phyloP scores from a whole-genome alignment of 345 rosid genomes.

The Pistacia integerrima region DNA sequence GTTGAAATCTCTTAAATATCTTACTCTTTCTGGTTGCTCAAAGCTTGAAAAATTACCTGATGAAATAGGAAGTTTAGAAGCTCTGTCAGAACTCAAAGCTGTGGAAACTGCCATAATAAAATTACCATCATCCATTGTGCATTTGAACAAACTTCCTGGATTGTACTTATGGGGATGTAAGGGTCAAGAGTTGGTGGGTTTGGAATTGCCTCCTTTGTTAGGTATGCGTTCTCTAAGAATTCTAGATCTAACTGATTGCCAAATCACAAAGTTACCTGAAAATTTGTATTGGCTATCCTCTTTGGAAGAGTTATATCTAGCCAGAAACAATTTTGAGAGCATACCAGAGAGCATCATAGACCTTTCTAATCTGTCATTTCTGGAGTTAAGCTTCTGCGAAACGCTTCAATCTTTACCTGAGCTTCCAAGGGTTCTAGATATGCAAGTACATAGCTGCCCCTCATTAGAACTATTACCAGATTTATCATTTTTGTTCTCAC shows the following conservation, averaged over 20 bases:
- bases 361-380: background rate
- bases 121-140: background rate
- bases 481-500: background rate
- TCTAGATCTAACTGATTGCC: background rate
- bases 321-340: background rate
- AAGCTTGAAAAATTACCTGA: too few relatives aligned
- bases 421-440: background rate
- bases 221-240: background rate
- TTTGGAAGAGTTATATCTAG: background rate
- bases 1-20: too few relatives aligned
- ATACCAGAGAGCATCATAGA: background rate
- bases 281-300: background rate
- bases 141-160: background rate
- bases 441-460: background rate
- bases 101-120: background rate
- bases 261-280: background rate
- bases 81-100: background rate
- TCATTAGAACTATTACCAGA: background rate
- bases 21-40: too few relatives aligned
- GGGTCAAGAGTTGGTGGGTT: background rate
- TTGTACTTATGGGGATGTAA: background rate
- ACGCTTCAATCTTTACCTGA: background rate
- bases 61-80: too few relatives aligned
- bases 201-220: slow-evolving; percentile 2
- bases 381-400: background rate